phyloP scores from a whole-genome alignment of 1,139 yeast species.

The Candida sanyaensis region DNA sequence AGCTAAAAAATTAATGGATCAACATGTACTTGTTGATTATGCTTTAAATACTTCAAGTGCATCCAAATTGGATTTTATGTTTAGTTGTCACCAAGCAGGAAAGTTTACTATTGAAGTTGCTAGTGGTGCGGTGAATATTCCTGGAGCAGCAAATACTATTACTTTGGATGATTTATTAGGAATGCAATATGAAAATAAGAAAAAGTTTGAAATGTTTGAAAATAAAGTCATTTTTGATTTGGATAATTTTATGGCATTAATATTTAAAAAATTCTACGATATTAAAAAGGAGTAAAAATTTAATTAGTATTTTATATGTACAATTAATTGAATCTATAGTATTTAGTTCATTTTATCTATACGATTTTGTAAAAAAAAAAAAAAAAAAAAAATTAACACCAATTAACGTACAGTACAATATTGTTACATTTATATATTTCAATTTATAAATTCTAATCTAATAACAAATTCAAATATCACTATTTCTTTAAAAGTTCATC shows the following conservation, averaged over 20 bases:
- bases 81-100: slow-evolving; percentile 75
- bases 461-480: not conserved
- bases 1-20: slow-evolving; percentile 74
- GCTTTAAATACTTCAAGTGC: slow-evolving; percentile 48
- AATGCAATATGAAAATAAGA: slow-evolving; percentile 63
- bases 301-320: not conserved
- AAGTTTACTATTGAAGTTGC: slow-evolving; percentile 70
- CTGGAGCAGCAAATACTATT: slow-evolving; percentile 55
- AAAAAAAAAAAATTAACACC: too few relatives aligned
- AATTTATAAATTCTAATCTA: slow-evolving; percentile 6
- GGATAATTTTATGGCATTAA: slow-evolving; percentile 62
- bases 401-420: not conserved
- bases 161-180: slow-evolving; percentile 70
- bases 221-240: slow-evolving; percentile 70
- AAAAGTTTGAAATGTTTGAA: slow-evolving; percentile 56
- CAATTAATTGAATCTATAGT: not conserved
- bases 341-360: too few relatives aligned
- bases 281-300: slow-evolving; percentile 22
- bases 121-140: slow-evolving; percentile 40
- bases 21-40: slow-evolving; percentile 63
- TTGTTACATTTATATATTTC: not conserved
- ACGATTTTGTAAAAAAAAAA: too few relatives aligned
- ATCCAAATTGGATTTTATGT: slow-evolving; percentile 72
- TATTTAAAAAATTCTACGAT: slow-evolving; percentile 73
- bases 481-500: slow-evolving; percentile 35